A percentile compares a stretch with the other conserved stretches of the same genome.
These are phyloP conservation scores for Hirschioporus abietinus DNA, from an alignment of 768 basidiomycete genomes.

Conservation along the genomic window DNA sequence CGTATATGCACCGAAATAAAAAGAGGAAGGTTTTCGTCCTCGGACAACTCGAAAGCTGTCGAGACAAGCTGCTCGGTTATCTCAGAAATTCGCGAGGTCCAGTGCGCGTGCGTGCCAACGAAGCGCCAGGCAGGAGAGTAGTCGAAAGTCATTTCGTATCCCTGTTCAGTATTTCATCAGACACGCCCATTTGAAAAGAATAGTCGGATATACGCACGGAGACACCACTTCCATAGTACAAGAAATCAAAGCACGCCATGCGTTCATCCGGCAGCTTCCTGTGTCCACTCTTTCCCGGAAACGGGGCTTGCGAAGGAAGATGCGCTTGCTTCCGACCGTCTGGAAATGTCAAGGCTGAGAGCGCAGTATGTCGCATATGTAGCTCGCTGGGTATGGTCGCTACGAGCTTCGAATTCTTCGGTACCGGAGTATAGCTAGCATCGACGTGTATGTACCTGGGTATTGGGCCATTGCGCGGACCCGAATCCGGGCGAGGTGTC, in stretches of 20 bases:
- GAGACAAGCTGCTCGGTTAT: slow-evolving; percentile 31
- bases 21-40: slow-evolving; percentile 43
- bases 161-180: background rate
- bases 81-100: background rate
- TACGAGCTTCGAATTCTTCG: background rate
- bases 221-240: slow-evolving; percentile 24
- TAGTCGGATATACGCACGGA: slow-evolving; percentile 17
- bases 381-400: slow-evolving; percentile 26
- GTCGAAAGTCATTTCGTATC: slow-evolving; percentile 7
- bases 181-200: background rate
- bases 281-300: slow-evolving; percentile 1
- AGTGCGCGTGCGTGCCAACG: slow-evolving; percentile 13
- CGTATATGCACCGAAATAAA: slow-evolving; percentile 57
- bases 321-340: slow-evolving; percentile 9
- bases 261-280: slow-evolving; percentile 16
- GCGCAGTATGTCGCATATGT: slow-evolving; percentile 23
- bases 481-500: slow-evolving; percentile 10
- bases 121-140: slow-evolving; percentile 17
- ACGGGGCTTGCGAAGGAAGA: slow-evolving; percentile 7
- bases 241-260: slow-evolving; percentile 13
- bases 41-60: slow-evolving; percentile 34
- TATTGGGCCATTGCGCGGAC: slow-evolving; percentile 9
- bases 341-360: slow-evolving; percentile 3
- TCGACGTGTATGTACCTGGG: background rate
- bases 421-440: slow-evolving; percentile 11